Evolutionary conservation across 352 stramenopile genomes (phyloP), one percentile per base, ranked within the genome.

Genomic region (Phytophthora pisi): DNA sequence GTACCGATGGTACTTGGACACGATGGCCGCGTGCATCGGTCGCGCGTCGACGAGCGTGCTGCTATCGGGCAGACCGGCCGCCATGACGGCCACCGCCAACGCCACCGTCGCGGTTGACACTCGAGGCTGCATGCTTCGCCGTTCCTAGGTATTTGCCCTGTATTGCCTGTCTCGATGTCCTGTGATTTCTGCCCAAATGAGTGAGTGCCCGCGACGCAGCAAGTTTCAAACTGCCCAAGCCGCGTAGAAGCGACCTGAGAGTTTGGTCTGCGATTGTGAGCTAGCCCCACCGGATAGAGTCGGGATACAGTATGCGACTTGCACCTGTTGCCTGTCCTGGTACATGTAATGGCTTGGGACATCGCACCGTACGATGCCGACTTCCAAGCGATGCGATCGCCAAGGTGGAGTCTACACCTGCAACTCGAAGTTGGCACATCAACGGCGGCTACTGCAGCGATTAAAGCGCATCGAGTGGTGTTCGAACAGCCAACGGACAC

Each of bases 1-100:
- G 51, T 90, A 91, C 1, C 77, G 78, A 34, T 78, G 51, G 56
- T 85, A 85, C 50, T 85, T 83, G 45, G 81, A 51, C 23, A 82
- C 69, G 26, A 88, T 80, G 13, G 52, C 69, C 2, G 71, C 77
- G 61, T 85, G 79, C 76, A 88, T 82, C 24, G 74, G 79, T 34
- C 73, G 71, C 6, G 74, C 72, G 3, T 68, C 24, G 4, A 58
- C 46, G 6, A 68, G 50, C 23, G 43, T 59, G 16, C 5, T 23
- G 16, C n/a, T 50, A 18, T 82, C 52, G 47, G 68, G 7, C 50
- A 72, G 13, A 54, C 61, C 20, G 43, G 55, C 36, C 6, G 58
- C 46, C 43, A 67, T 57, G n/a, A 70, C 38, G n/a, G 50, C 55
- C 46, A 74, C 23, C 11, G 60, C 66, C 26, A 80, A 43, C 5